A percentile compares a stretch with the other conserved stretches of the same genome.
Evolutionary conservation across 805 yeast genomes (phyloP).

Genomic region (Myxozyma kluyveri): DNA sequence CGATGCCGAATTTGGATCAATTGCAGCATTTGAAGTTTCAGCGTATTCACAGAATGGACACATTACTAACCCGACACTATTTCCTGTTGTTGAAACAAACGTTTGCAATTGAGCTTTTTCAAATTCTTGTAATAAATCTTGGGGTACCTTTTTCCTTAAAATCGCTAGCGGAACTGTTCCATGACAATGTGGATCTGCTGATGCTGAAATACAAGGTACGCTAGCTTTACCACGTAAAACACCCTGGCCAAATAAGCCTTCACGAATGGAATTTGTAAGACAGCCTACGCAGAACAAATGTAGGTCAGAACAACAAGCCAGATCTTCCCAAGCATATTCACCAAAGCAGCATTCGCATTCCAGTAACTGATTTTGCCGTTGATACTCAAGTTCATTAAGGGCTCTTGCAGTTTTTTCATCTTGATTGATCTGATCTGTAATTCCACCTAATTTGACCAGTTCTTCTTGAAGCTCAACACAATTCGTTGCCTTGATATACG

Average conservation of each 20-base stretch:
- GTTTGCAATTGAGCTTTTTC: slow-evolving; percentile 21
- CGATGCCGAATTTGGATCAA: slow-evolving; percentile 3
- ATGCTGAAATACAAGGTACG: slow-evolving; percentile 26
- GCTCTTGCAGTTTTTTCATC: slow-evolving; percentile 22
- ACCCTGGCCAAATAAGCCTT: slow-evolving; percentile 30
- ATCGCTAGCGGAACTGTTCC: slow-evolving; percentile 15
- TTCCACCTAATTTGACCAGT: slow-evolving; percentile 6
- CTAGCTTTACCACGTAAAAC: slow-evolving; percentile 19
- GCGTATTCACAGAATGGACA: slow-evolving; percentile 28
- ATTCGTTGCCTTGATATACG: slow-evolving; percentile 10
- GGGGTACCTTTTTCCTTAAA: slow-evolving; percentile 14
- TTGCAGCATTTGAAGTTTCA: slow-evolving; percentile 24
- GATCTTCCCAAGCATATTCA: slow-evolving; percentile 28
- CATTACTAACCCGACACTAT: slow-evolving; percentile 9
- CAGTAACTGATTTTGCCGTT: slow-evolving; percentile 17
- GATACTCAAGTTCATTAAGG: slow-evolving; percentile 19
- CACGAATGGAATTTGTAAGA: slow-evolving; percentile 16
- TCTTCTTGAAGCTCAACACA: slow-evolving; percentile 24
- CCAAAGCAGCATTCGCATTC: slow-evolving; percentile 31
- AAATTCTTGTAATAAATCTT: slow-evolving; percentile 13
- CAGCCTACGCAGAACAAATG: slow-evolving; percentile 28
- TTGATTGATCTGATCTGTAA: slow-evolving; percentile 1
- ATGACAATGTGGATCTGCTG: slow-evolving; percentile 18
- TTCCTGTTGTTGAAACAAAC: slow-evolving; percentile 12
- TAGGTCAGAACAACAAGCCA: slow-evolving; percentile 25